phyloP scores from a whole-genome alignment of 2,329 filamentous ascomycete genomes.

The Diplodia mutila region DNA sequence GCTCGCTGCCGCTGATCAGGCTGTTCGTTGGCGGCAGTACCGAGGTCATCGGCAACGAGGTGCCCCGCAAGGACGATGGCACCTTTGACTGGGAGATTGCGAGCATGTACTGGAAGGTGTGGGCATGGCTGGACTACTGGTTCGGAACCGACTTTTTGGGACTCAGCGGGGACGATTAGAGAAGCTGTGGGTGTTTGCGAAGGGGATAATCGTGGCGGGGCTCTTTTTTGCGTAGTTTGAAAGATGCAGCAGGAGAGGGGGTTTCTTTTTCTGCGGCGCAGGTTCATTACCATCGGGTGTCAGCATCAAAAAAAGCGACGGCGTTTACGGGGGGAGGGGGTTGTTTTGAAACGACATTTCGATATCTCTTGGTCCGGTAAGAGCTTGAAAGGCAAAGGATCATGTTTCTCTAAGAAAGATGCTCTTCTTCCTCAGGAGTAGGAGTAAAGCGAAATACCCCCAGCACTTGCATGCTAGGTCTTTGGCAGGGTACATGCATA shows the following conservation, averaged over 20 bases:
- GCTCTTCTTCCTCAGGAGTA: neutral
- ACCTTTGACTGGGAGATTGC: constrained; percentile 75
- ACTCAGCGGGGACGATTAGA: constrained; percentile 54
- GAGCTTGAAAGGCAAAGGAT: neutral
- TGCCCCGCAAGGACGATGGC: constrained; percentile 72
- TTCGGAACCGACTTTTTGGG: constrained; percentile 66
- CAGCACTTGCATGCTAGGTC: neutral
- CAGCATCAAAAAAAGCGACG: constrained; percentile 23
- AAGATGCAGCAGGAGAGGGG: neutral
- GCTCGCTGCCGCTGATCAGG: constrained; percentile 56
- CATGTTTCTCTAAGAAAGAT: neutral
- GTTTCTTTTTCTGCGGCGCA: neutral
- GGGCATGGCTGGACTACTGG: constrained; percentile 59
- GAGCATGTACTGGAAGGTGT: constrained; percentile 64
- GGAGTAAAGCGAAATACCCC: neutral
- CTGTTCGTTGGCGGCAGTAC: constrained; percentile 50
- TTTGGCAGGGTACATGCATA: neutral
- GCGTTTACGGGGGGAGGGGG: neutral
- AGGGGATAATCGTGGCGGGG: neutral
- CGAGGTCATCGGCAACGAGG: constrained; percentile 72
- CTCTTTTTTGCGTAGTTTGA: neutral
- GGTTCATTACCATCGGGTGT: neutral
- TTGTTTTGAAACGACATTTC: neutral
- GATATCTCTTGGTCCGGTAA: neutral
- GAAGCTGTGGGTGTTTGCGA: neutral